Percentiles rank a stretch among this genome's conserved stretches.
phyloP scores from a whole-genome alignment of 1,284 basidiomycete genomes.

The Irpex rosettiformis region DNA sequence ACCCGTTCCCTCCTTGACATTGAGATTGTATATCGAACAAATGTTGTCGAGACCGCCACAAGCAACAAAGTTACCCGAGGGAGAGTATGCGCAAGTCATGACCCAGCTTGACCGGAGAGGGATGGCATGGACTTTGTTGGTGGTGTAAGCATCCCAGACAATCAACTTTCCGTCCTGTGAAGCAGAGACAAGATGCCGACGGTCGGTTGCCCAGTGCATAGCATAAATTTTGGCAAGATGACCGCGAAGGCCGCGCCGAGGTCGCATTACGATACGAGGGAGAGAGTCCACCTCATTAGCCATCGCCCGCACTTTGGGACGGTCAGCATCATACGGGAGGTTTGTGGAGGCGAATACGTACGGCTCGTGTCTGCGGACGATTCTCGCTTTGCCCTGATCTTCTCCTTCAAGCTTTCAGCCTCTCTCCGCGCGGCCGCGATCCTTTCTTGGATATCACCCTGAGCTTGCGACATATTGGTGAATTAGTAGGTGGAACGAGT shows the following conservation, averaged over 20 bases:
- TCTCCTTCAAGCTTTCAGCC: constrained; percentile 95
- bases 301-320: constrained; percentile 82
- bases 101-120: constrained; percentile 98
- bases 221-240: constrained; percentile 99
- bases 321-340: constrained; percentile 2
- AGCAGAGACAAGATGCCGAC: constrained; percentile 95
- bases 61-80: constrained; percentile 94
- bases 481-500: constrained; percentile 18
- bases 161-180: constrained; percentile 99
- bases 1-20: constrained; percentile 68
- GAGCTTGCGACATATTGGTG: constrained; percentile 66
- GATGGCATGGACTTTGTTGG: constrained; percentile 99
- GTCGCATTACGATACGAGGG: constrained; percentile 94
- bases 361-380: constrained; percentile 94
- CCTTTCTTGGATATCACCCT: constrained; percentile 88
- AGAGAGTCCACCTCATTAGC: constrained; percentile 93
- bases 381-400: constrained; percentile 92
- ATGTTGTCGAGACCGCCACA: constrained; percentile 99
- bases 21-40: constrained; percentile 95
- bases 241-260: constrained; percentile 90
- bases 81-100: constrained; percentile 99
- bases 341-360: constrained; percentile 44
- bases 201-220: constrained; percentile 98
- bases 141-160: constrained; percentile 99
- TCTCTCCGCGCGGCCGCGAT: constrained; percentile 96